Percentiles rank a stretch among this genome's conserved stretches.
phyloP scores from a whole-genome alignment of 2,329 filamentous ascomycete genomes.

The Metarhizium brunneum region DNA sequence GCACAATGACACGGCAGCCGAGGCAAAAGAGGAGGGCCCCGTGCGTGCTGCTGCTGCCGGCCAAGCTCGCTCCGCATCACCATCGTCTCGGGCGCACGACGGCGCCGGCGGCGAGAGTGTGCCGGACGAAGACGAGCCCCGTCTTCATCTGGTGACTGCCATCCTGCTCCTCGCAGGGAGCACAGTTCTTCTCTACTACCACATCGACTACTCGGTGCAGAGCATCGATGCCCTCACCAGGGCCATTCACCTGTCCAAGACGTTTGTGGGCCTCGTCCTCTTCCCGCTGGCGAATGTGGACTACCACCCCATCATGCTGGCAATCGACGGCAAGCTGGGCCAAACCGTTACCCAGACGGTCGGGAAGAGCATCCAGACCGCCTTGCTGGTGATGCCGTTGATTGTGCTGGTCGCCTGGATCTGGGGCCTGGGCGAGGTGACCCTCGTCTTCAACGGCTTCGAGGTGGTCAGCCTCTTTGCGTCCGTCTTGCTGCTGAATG shows the following conservation, averaged over 20 bases:
- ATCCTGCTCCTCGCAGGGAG: not conserved
- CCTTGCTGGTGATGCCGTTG: not conserved
- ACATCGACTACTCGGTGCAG: not conserved
- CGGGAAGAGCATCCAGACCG: conserved; percentile 1
- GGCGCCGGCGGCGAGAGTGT: too few species aligned
- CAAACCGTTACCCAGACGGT: not conserved
- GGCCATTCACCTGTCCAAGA: not conserved
- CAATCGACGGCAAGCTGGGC: not conserved
- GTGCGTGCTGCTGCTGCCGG: too few species aligned
- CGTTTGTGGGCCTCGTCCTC: conserved; percentile 1
- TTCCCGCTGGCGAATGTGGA: not conserved
- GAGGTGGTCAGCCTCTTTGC: conserved; percentile 2
- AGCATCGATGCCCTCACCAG: not conserved
- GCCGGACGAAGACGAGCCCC: not conserved
- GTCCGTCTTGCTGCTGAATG: not conserved
- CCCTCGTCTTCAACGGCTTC: conserved; percentile 1
- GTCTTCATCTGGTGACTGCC: not conserved
- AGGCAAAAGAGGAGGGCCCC: too few species aligned
- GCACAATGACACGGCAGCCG: not conserved
- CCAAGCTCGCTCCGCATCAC: too few species aligned
- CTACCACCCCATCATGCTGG: not conserved
- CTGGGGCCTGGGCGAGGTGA: not conserved
- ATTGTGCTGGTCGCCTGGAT: not conserved
- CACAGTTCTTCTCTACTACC: not conserved
- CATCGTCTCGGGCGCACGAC: too few species aligned